Evolutionary conservation across 192 early-diverging fungal species (phyloP).

Genomic region (Linnemannia zychae): DNA sequence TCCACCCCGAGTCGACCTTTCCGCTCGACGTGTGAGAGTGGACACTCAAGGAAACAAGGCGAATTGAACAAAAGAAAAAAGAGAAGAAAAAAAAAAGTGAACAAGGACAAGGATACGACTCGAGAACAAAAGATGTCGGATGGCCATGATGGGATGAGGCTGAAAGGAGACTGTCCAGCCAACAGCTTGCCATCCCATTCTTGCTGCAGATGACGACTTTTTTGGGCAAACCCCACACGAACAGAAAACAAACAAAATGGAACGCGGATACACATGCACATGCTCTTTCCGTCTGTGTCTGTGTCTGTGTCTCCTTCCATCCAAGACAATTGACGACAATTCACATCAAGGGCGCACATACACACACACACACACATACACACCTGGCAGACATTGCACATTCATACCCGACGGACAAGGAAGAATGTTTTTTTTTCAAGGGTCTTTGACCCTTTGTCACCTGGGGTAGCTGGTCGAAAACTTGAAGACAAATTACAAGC

Average conservation of each 20-base stretch:
- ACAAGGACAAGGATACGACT: background rate
- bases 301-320: background rate
- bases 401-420: background rate
- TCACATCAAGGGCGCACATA: conserved; percentile 1
- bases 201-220: background rate
- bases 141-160: background rate
- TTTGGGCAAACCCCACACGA: conserved; percentile 4
- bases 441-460: background rate
- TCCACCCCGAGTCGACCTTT: background rate
- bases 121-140: background rate
- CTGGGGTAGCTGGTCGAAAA: background rate
- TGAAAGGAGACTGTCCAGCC: background rate
- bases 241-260: conserved; percentile 2
- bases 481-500: background rate
- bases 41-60: background rate
- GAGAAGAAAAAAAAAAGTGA: no score
- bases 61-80: background rate
- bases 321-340: conserved; percentile 7
- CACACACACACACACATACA: background rate
- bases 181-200: background rate
- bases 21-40: background rate
- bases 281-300: background rate
- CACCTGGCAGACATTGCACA: background rate
- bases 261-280: background rate
- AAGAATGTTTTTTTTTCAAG: conserved; percentile 3